Evolutionary conservation across 164 flowering plant species (phyloP).

Genomic region (Stephania japonica): DNA sequence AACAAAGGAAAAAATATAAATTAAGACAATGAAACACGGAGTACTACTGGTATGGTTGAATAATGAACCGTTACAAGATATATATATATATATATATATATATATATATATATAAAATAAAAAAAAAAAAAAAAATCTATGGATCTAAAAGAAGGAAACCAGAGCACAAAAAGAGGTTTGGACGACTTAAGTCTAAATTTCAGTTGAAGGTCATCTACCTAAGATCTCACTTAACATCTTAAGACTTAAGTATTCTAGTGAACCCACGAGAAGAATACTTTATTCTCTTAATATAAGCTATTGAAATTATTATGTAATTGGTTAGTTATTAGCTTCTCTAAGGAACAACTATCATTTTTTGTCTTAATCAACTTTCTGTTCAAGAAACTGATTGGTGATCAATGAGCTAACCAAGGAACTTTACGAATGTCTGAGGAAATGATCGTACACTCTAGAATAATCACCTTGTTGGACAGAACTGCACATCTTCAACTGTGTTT

Average conservation of each 20-base stretch:
- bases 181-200: not conserved
- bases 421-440: not conserved
- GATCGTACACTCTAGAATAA: constrained; percentile 1
- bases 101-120: no score
- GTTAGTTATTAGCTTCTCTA: no score
- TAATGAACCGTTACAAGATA: not conserved
- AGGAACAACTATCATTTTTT: no score
- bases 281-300: no score
- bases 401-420: no score
- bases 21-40: not conserved
- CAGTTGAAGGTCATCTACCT: not conserved
- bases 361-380: no score
- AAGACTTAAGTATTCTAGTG: no score
- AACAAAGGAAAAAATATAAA: not conserved
- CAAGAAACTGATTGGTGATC: no score
- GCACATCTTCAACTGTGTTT: constrained; percentile 96
- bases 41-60: not conserved
- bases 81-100: no score
- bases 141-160: not conserved
- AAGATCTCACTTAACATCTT: no score
- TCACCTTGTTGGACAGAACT: constrained; percentile 95
- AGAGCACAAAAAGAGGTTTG: not conserved
- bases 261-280: no score
- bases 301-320: no score
- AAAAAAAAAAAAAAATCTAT: not conserved